Evolutionary conservation across 1,139 yeast genomes (phyloP), one percentile per base, ranked within the genome.

Genomic region (Pneumocystis sp.): DNA sequence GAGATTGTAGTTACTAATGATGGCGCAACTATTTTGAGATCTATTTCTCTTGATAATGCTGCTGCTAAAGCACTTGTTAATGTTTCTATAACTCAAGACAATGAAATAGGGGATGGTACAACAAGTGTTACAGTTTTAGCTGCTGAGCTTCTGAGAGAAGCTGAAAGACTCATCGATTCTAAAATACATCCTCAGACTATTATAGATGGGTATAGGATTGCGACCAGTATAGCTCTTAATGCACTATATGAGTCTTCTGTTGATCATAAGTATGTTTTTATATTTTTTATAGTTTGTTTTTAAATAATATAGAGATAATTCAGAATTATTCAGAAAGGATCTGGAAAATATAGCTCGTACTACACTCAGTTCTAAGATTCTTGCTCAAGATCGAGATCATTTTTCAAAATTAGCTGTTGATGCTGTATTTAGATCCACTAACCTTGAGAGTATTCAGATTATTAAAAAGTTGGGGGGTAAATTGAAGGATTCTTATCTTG

Each of bases 71-170:
- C 95, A 10, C 81, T 93, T 72, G 98, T 95, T 50, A 93, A 93
- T 75, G 87, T 93, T 68, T 86, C 97, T 65, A 93, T 93, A 76
- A 97, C 93, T 56, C 99, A 93, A 79, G 99, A 93, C 74, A 97
- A 93, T 75, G 97, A 93, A 76, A 96, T 93, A 72, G 98, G 99
- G 66, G 99, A 93, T 76, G 99, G 99, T 70, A 93, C 99, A 62
- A 93, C 99, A 0, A 89, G 96, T n/a, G 99, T 93, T 44, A 90
- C 97, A 0, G 97, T 93, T 17, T 79, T 93, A 67, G 84, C 95
- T 64, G 93, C 97, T 17, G 98, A 93, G 76, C 81, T 93, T 68
- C 81, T 93, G 71, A 84, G 96, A 74, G 97, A 95, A 77, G 97
- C 98, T 44, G 98, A 95, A 77, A 86, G 86, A 74, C 82, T 93